Conservation (phyloP, 1,284 basidiomycete genomes). For the Ustilago cynodontis region DNA sequence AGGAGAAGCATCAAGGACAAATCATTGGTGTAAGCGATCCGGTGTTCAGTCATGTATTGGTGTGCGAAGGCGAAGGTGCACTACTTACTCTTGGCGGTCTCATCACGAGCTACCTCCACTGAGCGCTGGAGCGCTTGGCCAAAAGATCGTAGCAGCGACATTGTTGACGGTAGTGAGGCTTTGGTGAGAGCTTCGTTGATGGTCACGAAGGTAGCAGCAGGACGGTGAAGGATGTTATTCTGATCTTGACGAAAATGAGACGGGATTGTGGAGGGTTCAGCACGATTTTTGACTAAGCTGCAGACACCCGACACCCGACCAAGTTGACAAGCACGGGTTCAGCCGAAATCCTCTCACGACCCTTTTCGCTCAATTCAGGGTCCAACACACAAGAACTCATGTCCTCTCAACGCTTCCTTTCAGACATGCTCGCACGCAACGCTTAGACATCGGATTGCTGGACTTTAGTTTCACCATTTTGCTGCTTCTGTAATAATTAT, state of each 20-base stretch:
- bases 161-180: conserved; percentile 9
- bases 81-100: conserved; percentile 56
- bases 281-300: conserved; percentile 28
- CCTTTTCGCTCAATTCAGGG: conserved; percentile 8
- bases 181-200: neutral
- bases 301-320: conserved; percentile 7
- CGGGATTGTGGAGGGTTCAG: conserved; percentile 27
- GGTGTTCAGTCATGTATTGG: neutral
- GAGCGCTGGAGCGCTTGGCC: conserved; percentile 61
- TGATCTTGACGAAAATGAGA: neutral
- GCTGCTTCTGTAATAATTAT: neutral
- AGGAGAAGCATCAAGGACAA: neutral
- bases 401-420: neutral
- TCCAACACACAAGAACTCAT: conserved; percentile 2
- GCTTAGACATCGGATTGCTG: neutral
- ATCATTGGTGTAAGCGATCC: conserved; percentile 12
- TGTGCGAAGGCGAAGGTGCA: neutral
- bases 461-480: neutral
- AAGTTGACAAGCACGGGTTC: conserved; percentile 1
- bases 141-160: conserved; percentile 55
- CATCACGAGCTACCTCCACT: conserved; percentile 55
- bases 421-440: neutral
- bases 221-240: neutral
- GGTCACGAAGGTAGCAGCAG: neutral
- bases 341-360: conserved; percentile 6